Evolutionary conservation across 164 flowering plant genomes (phyloP), one percentile per base, ranked within the genome.

Genomic region (Magnolia sinica): DNA sequence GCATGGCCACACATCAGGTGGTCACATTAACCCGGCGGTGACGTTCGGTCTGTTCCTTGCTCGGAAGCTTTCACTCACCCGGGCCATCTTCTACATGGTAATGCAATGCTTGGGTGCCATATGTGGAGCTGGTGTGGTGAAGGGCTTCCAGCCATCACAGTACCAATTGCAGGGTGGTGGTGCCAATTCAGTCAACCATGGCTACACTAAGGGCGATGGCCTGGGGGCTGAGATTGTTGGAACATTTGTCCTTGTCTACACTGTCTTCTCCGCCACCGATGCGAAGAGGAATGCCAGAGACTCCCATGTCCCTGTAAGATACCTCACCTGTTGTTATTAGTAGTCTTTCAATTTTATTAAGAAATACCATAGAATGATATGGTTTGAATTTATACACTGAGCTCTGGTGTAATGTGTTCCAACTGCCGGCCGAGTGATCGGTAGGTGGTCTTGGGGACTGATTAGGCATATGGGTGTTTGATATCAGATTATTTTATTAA

Each of bases 91-190:
- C 85, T 92, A 92, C 90, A 90, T 90, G 75, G 82, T 88, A 79
- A 92, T 92, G 97, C 97, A 92, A 79, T 89, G 91, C 73, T 82
- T 92, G 16, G 97, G 97, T 8, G 95, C 97, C 50, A 91, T 90
- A 4, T 89, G 91, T 50, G 95, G 95, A 2, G 95, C 96, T 8
- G 98, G 92, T 4, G 94, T 93, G 1, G 96, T 91, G 18, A 93
- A 93, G 76, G 96, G 93, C 5, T 91, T 91, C 81, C 71, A 76
- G 58, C 52, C 61, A 61, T 20, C 3, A 7, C 49, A 68, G 13
- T 82, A 82, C 82, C 64, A 81, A 73, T 0, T 31, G 4, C 16
- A 75, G 0, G 86, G 86, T 13, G 98, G 98, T 50, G 96, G 94
- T 4, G 93, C 92, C 73, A 93, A 91, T 74, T n/a, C 50, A 6